Evolutionary conservation across 2,329 filamentous ascomycete genomes (phyloP).

Genomic region (Aspergillus candidus): DNA sequence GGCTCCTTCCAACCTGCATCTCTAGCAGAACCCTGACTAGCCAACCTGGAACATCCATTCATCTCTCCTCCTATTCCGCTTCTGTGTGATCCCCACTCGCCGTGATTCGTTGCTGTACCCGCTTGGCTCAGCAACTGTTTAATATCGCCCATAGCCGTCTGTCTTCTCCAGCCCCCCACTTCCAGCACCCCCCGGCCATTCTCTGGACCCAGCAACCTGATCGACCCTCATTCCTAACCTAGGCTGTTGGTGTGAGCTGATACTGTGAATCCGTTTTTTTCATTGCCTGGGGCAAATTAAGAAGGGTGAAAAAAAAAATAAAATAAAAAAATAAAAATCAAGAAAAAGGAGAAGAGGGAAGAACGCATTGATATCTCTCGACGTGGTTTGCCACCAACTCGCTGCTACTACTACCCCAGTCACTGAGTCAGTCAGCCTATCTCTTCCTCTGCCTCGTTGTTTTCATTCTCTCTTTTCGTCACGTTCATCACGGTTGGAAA

Average conservation of each 20-base stretch:
- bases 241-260: conserved; percentile 12
- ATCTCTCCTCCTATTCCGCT: conserved; percentile 10
- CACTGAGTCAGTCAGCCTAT: not conserved
- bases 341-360: conserved; percentile 1
- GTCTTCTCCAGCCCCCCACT: conserved; percentile 9
- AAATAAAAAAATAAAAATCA: not conserved
- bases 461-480: too few species aligned
- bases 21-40: conserved; percentile 12
- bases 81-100: conserved; percentile 25
- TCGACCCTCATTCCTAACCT: conserved; percentile 15
- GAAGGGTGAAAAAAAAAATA: conserved; percentile 5
- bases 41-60: conserved; percentile 15
- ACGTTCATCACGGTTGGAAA: too few species aligned
- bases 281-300: conserved; percentile 5
- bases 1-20: conserved; percentile 4
- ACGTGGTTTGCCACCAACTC: too few species aligned
- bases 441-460: not conserved
- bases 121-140: conserved; percentile 20
- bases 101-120: conserved; percentile 15
- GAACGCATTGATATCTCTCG: not conserved
- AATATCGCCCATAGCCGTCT: conserved; percentile 16
- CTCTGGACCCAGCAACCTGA: conserved; percentile 15
- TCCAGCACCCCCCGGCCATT: conserved; percentile 12
- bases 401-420: too few species aligned
- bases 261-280: conserved; percentile 13